A percentile compares a stretch with the other conserved stretches of the same genome.
These are phyloP conservation scores for Tylopilus plumbeoviolaceoides DNA, from an alignment of 768 basidiomycete species.

Conservation along the genomic window DNA sequence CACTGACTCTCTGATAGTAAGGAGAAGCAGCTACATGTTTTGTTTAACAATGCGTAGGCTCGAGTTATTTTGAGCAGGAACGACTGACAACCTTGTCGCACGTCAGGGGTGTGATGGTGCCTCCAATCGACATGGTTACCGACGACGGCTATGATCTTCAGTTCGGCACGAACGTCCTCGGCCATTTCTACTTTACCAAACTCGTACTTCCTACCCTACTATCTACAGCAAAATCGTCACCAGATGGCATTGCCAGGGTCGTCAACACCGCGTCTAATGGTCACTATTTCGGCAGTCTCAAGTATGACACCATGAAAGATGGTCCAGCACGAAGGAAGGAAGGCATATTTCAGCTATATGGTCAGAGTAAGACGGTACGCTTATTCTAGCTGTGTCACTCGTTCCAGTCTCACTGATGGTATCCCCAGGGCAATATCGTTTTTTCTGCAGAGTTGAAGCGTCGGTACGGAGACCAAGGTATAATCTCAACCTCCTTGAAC, in stretches of 20 bases:
- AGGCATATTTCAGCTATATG: constrained; percentile 10
- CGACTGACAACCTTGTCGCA: background rate
- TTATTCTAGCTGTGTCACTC: background rate
- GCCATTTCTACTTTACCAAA: constrained; percentile 34
- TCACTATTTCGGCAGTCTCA: constrained; percentile 19
- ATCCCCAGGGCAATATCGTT: constrained; percentile 39
- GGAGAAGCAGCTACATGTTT: constrained; percentile 20
- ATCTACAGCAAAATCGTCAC: constrained; percentile 26
- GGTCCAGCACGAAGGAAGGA: constrained; percentile 17
- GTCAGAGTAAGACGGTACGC: constrained; percentile 33
- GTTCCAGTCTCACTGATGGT: background rate
- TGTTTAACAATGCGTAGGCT: constrained; percentile 32
- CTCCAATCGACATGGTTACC: constrained; percentile 30
- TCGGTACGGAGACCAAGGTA: constrained; percentile 41
- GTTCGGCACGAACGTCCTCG: constrained; percentile 38
- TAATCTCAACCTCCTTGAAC: constrained; percentile 30
- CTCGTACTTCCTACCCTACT: constrained; percentile 34
- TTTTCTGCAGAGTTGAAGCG: constrained; percentile 41
- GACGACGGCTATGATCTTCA: constrained; percentile 40
- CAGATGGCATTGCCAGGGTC: constrained; percentile 33
- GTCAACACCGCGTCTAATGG: constrained; percentile 33
- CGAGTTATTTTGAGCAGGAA: background rate
- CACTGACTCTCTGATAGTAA: constrained; percentile 7
- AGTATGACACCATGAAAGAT: constrained; percentile 29
- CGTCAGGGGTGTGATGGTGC: constrained; percentile 30